Evolutionary conservation across 805 yeast species (phyloP).

Genomic region (Starmerella stigmatis): DNA sequence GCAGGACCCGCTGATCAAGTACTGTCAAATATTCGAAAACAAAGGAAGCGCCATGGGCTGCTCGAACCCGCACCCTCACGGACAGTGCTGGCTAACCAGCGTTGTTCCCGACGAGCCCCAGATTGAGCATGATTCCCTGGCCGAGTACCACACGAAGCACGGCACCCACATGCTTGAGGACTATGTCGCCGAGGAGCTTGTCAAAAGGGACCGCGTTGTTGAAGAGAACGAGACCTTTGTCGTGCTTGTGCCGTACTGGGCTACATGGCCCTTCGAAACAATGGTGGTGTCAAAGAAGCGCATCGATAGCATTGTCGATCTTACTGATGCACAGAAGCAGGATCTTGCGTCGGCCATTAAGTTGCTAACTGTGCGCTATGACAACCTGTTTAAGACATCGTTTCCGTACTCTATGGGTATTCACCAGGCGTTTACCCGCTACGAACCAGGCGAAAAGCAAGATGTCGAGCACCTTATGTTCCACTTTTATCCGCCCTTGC

Average conservation of each 20-base stretch:
- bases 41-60: conserved; percentile 77
- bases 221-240: conserved; percentile 51
- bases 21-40: conserved; percentile 65
- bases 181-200: conserved; percentile 47
- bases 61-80: conserved; percentile 73
- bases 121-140: conserved; percentile 45
- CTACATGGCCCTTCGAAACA: conserved; percentile 73
- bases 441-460: conserved; percentile 34
- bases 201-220: conserved; percentile 37
- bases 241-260: conserved; percentile 72
- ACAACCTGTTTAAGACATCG: conserved; percentile 55
- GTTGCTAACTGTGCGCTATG: conserved; percentile 51
- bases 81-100: conserved; percentile 69
- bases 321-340: conserved; percentile 35
- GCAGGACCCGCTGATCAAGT: conserved; percentile 36
- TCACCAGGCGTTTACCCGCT: conserved; percentile 58
- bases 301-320: conserved; percentile 37
- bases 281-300: conserved; percentile 50
- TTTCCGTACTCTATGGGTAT: conserved; percentile 78
- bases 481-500: conserved; percentile 70
- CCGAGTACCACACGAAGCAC: conserved; percentile 36
- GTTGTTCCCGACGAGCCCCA: conserved; percentile 56
- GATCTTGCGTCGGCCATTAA: conserved; percentile 51
- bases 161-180: conserved; percentile 48
- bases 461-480: conserved; percentile 48